phyloP scores from a whole-genome alignment of 345 rosid species.

The Camelina sativa region DNA sequence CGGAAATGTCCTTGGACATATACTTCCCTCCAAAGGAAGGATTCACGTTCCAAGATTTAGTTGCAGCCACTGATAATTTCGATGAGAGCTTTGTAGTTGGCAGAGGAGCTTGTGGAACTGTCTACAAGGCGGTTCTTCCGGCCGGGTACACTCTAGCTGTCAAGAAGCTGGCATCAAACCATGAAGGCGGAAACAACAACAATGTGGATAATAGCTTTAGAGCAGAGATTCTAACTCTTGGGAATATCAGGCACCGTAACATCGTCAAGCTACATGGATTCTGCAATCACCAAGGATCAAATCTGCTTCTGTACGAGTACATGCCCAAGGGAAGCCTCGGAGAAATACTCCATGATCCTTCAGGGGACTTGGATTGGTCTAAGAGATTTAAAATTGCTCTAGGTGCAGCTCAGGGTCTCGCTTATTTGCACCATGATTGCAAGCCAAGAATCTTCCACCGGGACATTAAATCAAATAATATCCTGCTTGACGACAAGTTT shows the following conservation, averaged over 20 bases:
- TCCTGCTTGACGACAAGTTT: slow-evolving; percentile 69
- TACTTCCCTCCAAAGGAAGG: slow-evolving; percentile 81
- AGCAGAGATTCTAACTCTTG: slow-evolving; percentile 81
- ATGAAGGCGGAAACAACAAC: slow-evolving; percentile 59
- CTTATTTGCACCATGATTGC: slow-evolving; percentile 91
- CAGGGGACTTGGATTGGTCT: slow-evolving; percentile 68
- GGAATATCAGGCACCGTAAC: slow-evolving; percentile 85
- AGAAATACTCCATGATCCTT: slow-evolving; percentile 65
- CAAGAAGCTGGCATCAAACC: slow-evolving; percentile 79
- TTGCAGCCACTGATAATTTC: slow-evolving; percentile 72
- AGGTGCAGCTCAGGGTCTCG: slow-evolving; percentile 54
- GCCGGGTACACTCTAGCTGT: slow-evolving; percentile 71
- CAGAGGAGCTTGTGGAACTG: slow-evolving; percentile 92
- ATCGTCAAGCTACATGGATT: slow-evolving; percentile 94
- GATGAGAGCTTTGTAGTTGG: slow-evolving; percentile 75
- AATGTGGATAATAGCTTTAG: slow-evolving; percentile 78
- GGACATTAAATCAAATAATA: slow-evolving; percentile 56
- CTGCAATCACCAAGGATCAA: slow-evolving; percentile 83
- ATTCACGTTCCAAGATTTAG: slow-evolving; percentile 78
- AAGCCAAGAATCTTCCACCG: slow-evolving; percentile 90
- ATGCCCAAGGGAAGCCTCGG: slow-evolving; percentile 70
- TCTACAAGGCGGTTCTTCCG: slow-evolving; percentile 73
- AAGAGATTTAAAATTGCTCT: slow-evolving; percentile 78
- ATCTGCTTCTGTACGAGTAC: slow-evolving; percentile 57
- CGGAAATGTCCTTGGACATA: slow-evolving; percentile 50